Base-by-base conservation (phyloP, 371 early-diverging fungal genomes). In the Lichtheimia ornata region DNA sequence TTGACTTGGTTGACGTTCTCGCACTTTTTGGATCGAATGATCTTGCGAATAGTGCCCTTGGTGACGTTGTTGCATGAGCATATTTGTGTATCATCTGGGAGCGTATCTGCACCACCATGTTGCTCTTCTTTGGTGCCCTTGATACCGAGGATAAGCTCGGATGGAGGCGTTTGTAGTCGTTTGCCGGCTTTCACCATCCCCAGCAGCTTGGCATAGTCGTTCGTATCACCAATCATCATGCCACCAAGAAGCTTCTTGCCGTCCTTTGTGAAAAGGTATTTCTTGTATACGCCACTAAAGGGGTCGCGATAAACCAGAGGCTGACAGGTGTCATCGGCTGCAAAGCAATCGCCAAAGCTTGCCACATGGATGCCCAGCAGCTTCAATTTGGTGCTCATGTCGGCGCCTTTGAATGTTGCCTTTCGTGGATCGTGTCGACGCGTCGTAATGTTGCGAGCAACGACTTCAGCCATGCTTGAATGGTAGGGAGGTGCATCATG, bases 21-120 rank as follows among this genome's bases (percentile, higher is more conserved):
- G 45, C 81, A 81, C 4, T 70, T 71, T 52, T 81, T 70, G 14
- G 61, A 59, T 13, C 71, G 63, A 43, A 89, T 70, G 18, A 83
- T 65, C 11, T 70, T 58, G 27, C 70, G 70, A 42, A 89, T 77
- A 44, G 81, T 70, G 40, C 80, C 84, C 65, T 88, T 88, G 53
- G 84, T 81, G 57, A 89, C 74, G 62, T 88, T 89, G 71, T 83
- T 85, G 64, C 89, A 89, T 17, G 88, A 88, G 62, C 89, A 89
- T 51, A 89, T 77, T 57, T 88, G 87, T 5, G 89, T 79, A 30
- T 89, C 88, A 49, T 87, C 86, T 11, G 86, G 84, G 9, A 88
- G 65, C 40, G 86, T 76, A 13, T 71, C 71, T 27, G 74, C 78
- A 45, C 72, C 70, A 35, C 35, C 35, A 0, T 35, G 35, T 12